A percentile compares a stretch with the other conserved stretches of the same genome.
Conservation (phyloP, 257 asterid species). For the Handroanthus guayacan region DNA sequence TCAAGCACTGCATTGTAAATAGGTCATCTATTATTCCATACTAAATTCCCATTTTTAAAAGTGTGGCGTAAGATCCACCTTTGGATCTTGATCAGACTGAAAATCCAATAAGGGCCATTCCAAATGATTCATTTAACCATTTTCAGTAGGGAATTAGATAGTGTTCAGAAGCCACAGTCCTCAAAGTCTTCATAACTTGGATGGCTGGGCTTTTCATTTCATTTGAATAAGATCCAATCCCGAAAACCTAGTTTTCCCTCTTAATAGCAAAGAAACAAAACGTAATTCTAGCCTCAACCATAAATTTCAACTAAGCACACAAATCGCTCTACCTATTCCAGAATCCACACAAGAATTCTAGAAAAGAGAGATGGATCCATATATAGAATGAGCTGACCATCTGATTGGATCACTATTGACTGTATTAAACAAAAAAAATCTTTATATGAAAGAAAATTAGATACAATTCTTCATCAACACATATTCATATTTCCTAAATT, state of each 20-base stretch:
- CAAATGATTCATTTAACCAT: not conserved
- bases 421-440: not conserved
- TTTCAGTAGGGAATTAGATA: not conserved
- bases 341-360: not conserved
- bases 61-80: not conserved
- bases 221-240: not conserved
- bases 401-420: not conserved
- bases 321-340: too few species aligned
- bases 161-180: not conserved
- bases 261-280: not conserved
- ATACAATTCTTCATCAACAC: not conserved
- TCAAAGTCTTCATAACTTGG: not conserved
- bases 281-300: not conserved
- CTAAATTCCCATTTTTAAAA: not conserved
- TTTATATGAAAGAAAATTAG: not conserved
- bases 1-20: not conserved
- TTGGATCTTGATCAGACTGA: not conserved
- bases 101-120: not conserved
- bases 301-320: not conserved
- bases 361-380: not conserved
- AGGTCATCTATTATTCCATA: not conserved
- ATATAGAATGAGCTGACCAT: not conserved
- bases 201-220: not conserved
- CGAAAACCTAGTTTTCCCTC: not conserved
- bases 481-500: not conserved